phyloP scores from a whole-genome alignment of 441 rosid genomes.

The Euphorbia celastroides region DNA sequence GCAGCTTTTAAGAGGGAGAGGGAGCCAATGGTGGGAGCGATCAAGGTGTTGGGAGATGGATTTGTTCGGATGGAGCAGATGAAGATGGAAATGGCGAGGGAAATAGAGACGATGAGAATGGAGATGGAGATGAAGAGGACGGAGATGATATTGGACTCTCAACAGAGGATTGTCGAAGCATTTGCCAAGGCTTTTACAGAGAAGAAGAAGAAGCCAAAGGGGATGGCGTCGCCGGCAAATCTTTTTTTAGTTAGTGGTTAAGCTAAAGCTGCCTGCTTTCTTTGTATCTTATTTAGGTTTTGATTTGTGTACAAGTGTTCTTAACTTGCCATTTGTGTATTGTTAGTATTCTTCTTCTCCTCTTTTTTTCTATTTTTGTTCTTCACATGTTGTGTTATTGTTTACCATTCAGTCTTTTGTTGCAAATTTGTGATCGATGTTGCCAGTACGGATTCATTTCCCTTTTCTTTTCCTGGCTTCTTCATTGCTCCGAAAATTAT shows the following conservation, averaged over 20 bases:
- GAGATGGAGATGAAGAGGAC: conserved; percentile 92
- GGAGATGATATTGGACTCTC: conserved; percentile 77
- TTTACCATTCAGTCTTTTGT: no score
- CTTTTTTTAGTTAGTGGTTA: neutral
- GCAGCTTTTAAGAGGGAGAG: conserved; percentile 35
- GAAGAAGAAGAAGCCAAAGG: conserved; percentile 40
- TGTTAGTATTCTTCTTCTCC: no score
- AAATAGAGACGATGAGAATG: conserved; percentile 80
- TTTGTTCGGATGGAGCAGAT: conserved; percentile 79
- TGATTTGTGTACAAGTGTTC: no score
- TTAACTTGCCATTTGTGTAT: no score
- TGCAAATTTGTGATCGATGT: no score
- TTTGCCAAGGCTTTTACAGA: conserved; percentile 63
- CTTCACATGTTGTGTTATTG: no score
- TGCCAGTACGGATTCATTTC: conserved; percentile 32
- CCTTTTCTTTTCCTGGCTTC: no score
- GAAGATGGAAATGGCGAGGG: conserved; percentile 89
- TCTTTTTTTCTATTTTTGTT: no score
- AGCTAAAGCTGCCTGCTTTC: no score
- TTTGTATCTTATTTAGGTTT: no score
- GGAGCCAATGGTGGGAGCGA: conserved; percentile 69
- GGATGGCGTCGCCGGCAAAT: no score
- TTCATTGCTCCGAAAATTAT: no score
- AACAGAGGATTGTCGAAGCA: conserved; percentile 68
- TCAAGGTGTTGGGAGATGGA: conserved; percentile 72